Conservation (phyloP, 2,329 filamentous ascomycete species). For the Pseudocercospora ulei region DNA sequence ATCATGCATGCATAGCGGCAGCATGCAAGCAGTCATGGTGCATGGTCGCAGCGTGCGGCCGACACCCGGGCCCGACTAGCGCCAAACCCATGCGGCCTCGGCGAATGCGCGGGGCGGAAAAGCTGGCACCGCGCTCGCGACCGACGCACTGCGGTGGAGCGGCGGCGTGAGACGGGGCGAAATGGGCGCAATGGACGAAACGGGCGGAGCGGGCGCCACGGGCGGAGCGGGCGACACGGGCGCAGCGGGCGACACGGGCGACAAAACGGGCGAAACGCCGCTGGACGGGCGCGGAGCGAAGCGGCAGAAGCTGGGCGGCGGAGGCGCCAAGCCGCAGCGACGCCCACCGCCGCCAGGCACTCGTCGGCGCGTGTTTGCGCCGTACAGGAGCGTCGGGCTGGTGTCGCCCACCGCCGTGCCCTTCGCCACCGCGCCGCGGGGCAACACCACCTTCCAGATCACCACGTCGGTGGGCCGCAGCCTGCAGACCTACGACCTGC, state of each 20-base stretch:
- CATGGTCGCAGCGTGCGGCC: no score
- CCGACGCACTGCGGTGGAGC: not conserved
- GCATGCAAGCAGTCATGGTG: no score
- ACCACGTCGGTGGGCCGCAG: conserved; percentile 86
- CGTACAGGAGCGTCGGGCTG: conserved; percentile 87
- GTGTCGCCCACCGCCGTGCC: conserved; percentile 85
- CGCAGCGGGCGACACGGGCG: not conserved
- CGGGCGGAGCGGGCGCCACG: not conserved
- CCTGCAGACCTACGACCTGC: conserved; percentile 91
- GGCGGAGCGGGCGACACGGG: not conserved
- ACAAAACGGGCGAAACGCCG: conserved; percentile 13
- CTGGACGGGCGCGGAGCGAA: conserved; percentile 43
- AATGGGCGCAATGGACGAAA: not conserved
- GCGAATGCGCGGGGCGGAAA: no score
- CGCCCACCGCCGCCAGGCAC: conserved; percentile 15
- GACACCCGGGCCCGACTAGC: not conserved
- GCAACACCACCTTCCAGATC: conserved; percentile 93
- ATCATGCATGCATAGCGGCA: no score
- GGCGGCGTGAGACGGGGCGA: not conserved
- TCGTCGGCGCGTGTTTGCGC: conserved; percentile 81
- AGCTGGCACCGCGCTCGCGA: no score
- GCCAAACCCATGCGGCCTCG: not conserved
- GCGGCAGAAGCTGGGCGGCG: conserved; percentile 55
- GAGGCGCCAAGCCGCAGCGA: conserved; percentile 23
- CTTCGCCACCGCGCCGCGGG: conserved; percentile 78